Base-by-base conservation (phyloP, 2,329 filamentous ascomycete genomes). In the Clonostachys byssicola region DNA sequence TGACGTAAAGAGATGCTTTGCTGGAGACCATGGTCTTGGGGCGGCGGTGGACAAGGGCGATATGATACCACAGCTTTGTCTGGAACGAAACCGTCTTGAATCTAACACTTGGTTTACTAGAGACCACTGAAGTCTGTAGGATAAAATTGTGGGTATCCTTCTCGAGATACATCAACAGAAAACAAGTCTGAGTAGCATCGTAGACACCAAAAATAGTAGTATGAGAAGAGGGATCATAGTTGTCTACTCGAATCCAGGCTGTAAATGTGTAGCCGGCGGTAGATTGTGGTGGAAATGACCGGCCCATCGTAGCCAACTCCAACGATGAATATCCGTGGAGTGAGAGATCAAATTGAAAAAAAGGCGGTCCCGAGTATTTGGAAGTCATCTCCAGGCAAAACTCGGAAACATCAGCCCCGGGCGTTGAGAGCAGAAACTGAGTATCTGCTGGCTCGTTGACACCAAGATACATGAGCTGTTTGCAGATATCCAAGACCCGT, bases 151-250 rank as follows among this genome's bases (percentile, higher is more conserved):
- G 88, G 3, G 90, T 95, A 63, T 96, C 92, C 60, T 87, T 91
- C 63, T 99, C 95, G 38, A 99, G 76, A 60, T 99, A 99, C 50
- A 91, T 85, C 56, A 99, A 81, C 35, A 99, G 71, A 60, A 99
- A 99, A 65, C 94, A 99, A 6, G 89, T 90, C 64, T 97, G 92
- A 6, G 83, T 90, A 5, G 86, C 77, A 67, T 99, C 94, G 65
- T 95, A 97, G 9, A 94, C 89, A 23, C 94, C 94, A 63, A 99
- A 99, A 13, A 99, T 79, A 0, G 94, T 99, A 1, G 94, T 99
- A 64, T 99, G 94, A 14, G 88, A 85, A 42, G 81, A 80, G 6
- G 81, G 72, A 63, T 99, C 95, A 64, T 94, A 97, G 39, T 83
- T 75, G 63, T 97, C 92, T 50, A 99, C 81, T 17, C 88, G 83